phyloP scores from a whole-genome alignment of 225 moss, liverwort and hornwort species.

The Ulota crispa region DNA sequence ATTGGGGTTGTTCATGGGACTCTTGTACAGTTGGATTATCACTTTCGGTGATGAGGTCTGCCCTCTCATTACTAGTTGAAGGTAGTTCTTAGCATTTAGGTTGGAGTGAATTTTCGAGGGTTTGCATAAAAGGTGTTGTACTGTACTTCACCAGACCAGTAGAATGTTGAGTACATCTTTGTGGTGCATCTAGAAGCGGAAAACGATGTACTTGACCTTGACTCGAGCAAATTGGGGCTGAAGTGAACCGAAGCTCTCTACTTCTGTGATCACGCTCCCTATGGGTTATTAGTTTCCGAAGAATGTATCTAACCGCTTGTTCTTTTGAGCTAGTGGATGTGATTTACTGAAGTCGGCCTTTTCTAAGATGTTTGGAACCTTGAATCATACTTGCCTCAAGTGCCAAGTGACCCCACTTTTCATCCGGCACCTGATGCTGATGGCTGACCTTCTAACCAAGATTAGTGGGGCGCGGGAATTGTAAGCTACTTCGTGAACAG shows the following conservation, averaged over 20 bases:
- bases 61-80: background rate
- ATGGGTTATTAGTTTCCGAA: background rate
- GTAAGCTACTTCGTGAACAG: no score
- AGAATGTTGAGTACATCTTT: background rate
- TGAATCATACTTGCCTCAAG: background rate
- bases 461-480: no score
- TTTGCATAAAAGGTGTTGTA: slow-evolving; percentile 3
- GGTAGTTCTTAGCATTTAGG: background rate
- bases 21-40: background rate
- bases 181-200: background rate
- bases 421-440: background rate
- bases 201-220: background rate
- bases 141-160: background rate
- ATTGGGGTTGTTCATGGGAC: background rate
- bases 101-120: slow-evolving; percentile 11
- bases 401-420: no score
- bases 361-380: background rate
- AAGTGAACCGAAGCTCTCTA: background rate
- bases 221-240: background rate
- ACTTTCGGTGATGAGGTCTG: background rate
- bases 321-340: background rate
- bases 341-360: background rate
- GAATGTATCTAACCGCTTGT: background rate
- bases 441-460: no score
- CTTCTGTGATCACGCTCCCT: background rate